Base-by-base conservation (phyloP, 768 basidiomycete species). In the Trametes cinnabarina region DNA sequence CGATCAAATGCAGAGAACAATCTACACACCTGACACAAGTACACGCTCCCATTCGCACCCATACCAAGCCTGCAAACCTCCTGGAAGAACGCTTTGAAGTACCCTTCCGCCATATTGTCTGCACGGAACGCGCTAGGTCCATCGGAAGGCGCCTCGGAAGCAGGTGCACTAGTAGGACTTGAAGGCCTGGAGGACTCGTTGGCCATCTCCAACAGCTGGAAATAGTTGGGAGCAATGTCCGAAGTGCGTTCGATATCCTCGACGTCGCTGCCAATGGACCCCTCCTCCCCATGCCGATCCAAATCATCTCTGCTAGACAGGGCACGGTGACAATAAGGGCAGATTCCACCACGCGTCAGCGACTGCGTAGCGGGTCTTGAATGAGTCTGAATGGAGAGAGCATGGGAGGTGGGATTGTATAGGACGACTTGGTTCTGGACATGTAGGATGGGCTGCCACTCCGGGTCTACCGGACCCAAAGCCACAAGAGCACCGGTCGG, bases 31-130 rank as follows among this genome's bases (percentile, higher is more conserved):
- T 91, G 90, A 65, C 92, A 95, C 3, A 96, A 77, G 68, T 79
- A 97, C 1, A 98, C 95, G 23, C 80, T 88, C 1, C 96, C 95
- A 66, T 94, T 93, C 0, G 94, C 94, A 41, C 95, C 95, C 92
- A 97, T 95, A 0, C 95, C 95, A 6, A 98, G 77, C 57, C 87
- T 82, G 60, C 81, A 85, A 63, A 95, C 92, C 66, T 97, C 94
- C 56, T 87, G 83, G 68, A 98, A 98, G 76, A 96, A 98, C 0
- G 91, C 81, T 63, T 87, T 83, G 74, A 95, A 96, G 69, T 98
- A 98, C 0, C 94, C 94, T 51, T 94, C 88, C 0, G 93, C 92
- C 88, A 92, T 89, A 30, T 81, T 78, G 49, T 88, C 86, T 2
- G 83, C 79, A 2, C 83, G 77, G 71, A 92, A 91, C 1, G 82